phyloP scores from a whole-genome alignment of 768 basidiomycete species.

The Rubroboletus satanas region DNA sequence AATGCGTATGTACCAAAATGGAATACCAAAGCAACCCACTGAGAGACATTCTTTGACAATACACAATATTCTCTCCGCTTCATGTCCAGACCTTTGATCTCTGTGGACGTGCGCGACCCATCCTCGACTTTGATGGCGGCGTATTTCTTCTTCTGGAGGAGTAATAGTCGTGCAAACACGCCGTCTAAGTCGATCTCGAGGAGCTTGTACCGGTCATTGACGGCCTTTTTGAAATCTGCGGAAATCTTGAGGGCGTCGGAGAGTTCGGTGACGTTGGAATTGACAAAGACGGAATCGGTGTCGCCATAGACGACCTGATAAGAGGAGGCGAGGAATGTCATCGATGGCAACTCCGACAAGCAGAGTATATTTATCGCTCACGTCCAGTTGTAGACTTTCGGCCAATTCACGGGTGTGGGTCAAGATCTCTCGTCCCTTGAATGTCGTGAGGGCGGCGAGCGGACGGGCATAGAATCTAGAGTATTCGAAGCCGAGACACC shows the following conservation, averaged over 20 bases:
- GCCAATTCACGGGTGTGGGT: constrained; percentile 91
- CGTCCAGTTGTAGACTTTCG: constrained; percentile 85
- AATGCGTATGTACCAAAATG: not conserved
- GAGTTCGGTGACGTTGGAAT: constrained; percentile 88
- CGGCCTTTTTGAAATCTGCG: constrained; percentile 87
- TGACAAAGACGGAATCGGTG: constrained; percentile 98
- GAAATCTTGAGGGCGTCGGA: constrained; percentile 90
- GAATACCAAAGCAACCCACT: constrained; percentile 48
- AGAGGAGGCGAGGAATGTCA: not conserved
- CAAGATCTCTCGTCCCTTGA: constrained; percentile 95
- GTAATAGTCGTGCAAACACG: constrained; percentile 85
- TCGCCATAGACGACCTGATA: constrained; percentile 97
- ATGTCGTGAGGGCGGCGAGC: constrained; percentile 95
- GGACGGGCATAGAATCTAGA: constrained; percentile 96
- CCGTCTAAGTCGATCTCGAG: constrained; percentile 97
- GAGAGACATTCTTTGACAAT: constrained; percentile 88
- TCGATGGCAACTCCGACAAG: not conserved
- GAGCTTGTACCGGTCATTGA: constrained; percentile 92
- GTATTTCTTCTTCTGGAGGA: constrained; percentile 99
- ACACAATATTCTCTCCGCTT: constrained; percentile 94
- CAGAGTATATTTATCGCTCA: constrained; percentile 37
- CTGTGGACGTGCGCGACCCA: constrained; percentile 68
- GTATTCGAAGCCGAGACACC: constrained; percentile 96
- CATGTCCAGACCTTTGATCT: constrained; percentile 98
- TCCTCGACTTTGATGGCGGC: constrained; percentile 95